Evolutionary conservation across 176 grass and related monocot genomes (phyloP), one percentile per base, ranked within the genome.

Genomic region (Musa acuminata): DNA sequence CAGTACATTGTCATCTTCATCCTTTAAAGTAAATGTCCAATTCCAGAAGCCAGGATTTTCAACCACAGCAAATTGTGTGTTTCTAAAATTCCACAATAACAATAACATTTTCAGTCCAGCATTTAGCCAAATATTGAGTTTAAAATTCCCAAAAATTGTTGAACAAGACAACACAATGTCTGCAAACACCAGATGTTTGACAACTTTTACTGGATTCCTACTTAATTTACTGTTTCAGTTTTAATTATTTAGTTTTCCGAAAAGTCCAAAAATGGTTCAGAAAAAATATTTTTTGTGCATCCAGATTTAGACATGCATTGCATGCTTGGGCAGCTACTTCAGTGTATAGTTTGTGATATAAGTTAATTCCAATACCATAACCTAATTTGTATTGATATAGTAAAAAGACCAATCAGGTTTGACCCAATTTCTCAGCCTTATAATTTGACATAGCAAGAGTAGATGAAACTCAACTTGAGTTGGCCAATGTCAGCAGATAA

Each of bases 11-110:
- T 78, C 90, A 81, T 93, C 80, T 82, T 98, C 95, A 76, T 93
- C 86, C 64, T 84, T 80, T 10, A 98, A 80, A 62, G 84, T 98
- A 86, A 93, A 98, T 73, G 80, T 91, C 95, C 95, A 98, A 68
- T 91, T 93, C 95, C 95, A 91, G 76, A 98, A 90, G 79, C 95
- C 95, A 57, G 90, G 90, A 79, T 98, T 91, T 83, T 93, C 95
- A 6, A 98, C 95, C 78, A 98, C 95, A n/a, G 88, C 95, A 89
- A 98, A 98, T 85, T 98, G 95, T 53, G 55, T 91, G 73, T 91
- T 98, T 72, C 95, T 98, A 73, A 49, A 13, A 82, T 70, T 71
- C 65, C n/a, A 35, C 78, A 52, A 87, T 72, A 69, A 75, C 9
- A 69, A 72, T n/a, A 65, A 53, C 9, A 55, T 19, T 62, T 4